A percentile compares a stretch with the other conserved stretches of the same genome.
Conservation (phyloP, 129 eudicot genomes). For the Lonicera japonica region DNA sequence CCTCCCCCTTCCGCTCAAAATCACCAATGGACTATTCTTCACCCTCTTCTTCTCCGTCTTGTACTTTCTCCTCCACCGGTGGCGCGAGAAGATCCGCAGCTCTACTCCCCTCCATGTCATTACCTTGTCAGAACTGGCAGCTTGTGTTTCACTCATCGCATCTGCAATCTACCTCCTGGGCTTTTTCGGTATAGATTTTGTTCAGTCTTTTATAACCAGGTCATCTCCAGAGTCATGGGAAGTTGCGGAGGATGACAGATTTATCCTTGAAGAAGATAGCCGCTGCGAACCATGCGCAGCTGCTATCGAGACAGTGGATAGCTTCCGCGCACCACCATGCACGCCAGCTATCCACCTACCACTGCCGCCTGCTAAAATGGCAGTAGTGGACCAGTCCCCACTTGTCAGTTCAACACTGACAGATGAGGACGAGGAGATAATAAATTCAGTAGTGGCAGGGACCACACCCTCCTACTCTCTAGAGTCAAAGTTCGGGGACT, state of each 20-base stretch:
- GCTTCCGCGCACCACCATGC: neutral
- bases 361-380: neutral
- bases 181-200: constrained; percentile 66
- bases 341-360: neutral
- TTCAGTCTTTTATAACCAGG: constrained; percentile 37
- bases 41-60: constrained; percentile 62
- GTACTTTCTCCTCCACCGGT: constrained; percentile 62
- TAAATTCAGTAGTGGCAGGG: constrained; percentile 40
- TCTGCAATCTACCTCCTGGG: constrained; percentile 57
- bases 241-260: constrained; percentile 15
- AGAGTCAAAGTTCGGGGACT: constrained; percentile 51
- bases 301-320: constrained; percentile 2
- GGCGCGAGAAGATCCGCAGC: constrained; percentile 82
- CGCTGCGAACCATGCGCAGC: constrained; percentile 9
- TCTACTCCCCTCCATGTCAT: constrained; percentile 60
- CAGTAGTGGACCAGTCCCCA: neutral
- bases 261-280: neutral
- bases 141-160: constrained; percentile 39
- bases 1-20: constrained; percentile 44
- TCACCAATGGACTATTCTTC: constrained; percentile 55
- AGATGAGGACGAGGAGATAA: constrained; percentile 46
- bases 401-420: constrained; percentile 2
- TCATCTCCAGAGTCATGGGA: constrained; percentile 31
- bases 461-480: constrained; percentile 41
- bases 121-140: constrained; percentile 54